phyloP scores from a whole-genome alignment of 768 basidiomycete species.

The Leccinum boreale region DNA sequence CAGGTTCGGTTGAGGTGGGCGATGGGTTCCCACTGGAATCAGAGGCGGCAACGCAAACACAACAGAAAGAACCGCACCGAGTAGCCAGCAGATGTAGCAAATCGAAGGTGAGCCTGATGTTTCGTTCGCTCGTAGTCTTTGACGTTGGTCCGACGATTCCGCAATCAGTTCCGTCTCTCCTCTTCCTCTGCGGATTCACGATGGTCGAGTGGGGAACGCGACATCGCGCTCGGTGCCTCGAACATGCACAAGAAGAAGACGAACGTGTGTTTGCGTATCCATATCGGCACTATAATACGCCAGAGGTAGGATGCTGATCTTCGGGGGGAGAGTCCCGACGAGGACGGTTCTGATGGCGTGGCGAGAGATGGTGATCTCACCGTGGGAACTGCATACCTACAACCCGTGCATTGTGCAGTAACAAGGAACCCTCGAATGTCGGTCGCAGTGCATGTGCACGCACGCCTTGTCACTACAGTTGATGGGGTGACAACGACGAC shows the following conservation, averaged over 20 bases:
- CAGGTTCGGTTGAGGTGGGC: too few relatives aligned
- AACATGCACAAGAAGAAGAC: slow-evolving; percentile 64
- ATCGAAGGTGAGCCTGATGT: slow-evolving; percentile 93
- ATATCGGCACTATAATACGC: slow-evolving; percentile 44
- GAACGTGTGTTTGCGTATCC: slow-evolving; percentile 96
- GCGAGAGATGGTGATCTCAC: too few relatives aligned
- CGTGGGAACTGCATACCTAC: too few relatives aligned
- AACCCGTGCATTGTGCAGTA: too few relatives aligned
- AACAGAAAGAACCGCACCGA: slow-evolving; percentile 52
- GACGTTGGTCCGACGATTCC: slow-evolving; percentile 69
- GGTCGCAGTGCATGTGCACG: too few relatives aligned
- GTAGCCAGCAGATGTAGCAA: slow-evolving; percentile 79
- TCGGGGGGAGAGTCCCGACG: slow-evolving; percentile 50
- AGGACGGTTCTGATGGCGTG: slow-evolving; percentile 61
- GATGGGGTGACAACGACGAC: not conserved
- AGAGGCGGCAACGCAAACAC: not conserved
- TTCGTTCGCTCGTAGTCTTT: slow-evolving; percentile 75
- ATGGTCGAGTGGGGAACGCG: slow-evolving; percentile 52
- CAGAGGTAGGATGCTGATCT: slow-evolving; percentile 53
- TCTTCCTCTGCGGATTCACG: slow-evolving; percentile 53
- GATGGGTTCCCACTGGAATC: too few relatives aligned
- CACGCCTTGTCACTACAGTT: not conserved
- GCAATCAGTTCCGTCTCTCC: slow-evolving; percentile 72
- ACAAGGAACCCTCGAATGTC: too few relatives aligned
- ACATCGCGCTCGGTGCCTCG: slow-evolving; percentile 35